Conservation (phyloP, 352 stramenopile species). For the Peronospora belbahrii region DNA sequence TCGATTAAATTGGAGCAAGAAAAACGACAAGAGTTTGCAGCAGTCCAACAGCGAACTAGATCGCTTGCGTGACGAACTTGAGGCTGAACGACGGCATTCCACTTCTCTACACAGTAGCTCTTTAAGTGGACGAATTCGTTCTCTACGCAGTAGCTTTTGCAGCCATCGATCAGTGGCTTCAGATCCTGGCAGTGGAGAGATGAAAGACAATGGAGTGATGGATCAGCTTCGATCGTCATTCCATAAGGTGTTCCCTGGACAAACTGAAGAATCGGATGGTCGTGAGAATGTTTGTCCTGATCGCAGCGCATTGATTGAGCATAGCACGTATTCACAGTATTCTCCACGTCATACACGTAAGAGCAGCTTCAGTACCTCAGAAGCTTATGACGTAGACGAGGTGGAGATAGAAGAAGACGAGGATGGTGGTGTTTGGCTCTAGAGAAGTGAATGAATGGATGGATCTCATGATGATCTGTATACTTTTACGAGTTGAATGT, state of each 20-base stretch:
- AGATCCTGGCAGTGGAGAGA: constrained; percentile 24
- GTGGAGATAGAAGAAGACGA: constrained; percentile 26
- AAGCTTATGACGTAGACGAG: constrained; percentile 26
- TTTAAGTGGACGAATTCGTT: constrained; percentile 28
- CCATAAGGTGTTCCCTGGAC: constrained; percentile 18
- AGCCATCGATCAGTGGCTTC: constrained; percentile 31
- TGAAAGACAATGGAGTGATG: constrained; percentile 31
- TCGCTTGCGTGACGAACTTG: constrained; percentile 43
- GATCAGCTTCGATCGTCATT: constrained; percentile 33
- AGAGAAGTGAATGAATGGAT: constrained; percentile 10
- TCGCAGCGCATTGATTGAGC: constrained; percentile 14
- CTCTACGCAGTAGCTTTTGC: constrained; percentile 11
- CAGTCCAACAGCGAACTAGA: constrained; percentile 44
- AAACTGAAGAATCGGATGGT: constrained; percentile 1
- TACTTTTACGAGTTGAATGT: too few species aligned
- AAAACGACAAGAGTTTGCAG: constrained; percentile 43
- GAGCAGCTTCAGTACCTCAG: constrained; percentile 16
- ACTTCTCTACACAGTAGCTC: constrained; percentile 19
- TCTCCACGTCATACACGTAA: constrained; percentile 22
- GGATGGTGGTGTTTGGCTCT: constrained; percentile 56
- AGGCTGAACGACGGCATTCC: constrained; percentile 36
- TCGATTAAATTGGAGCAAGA: constrained; percentile 56
- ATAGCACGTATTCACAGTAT: constrained; percentile 21
- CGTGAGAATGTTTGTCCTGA: background rate
- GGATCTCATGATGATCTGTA: too few species aligned